Percentiles rank a stretch among this genome's conserved stretches.
Conservation (phyloP, 2,329 filamentous ascomycete genomes). For the Trichophyton simii region DNA sequence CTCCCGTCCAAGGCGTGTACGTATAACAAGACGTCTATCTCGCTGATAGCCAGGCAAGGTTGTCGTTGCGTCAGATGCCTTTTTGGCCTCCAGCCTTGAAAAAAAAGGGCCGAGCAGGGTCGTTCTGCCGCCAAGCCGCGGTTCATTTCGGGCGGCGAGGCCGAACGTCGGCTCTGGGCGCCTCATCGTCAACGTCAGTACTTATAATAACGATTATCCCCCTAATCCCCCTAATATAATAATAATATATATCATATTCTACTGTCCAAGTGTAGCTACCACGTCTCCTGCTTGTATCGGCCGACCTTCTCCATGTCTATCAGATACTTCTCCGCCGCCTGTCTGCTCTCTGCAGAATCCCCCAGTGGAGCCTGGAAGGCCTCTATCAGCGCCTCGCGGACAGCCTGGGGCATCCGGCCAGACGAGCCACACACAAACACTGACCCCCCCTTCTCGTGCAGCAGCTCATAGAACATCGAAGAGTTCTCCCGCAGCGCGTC, state of each 20-base stretch:
- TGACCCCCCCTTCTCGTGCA: constrained; percentile 40
- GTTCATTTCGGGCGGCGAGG: not conserved
- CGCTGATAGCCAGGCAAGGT: no score
- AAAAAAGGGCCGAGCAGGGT: no score
- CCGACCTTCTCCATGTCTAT: constrained; percentile 48
- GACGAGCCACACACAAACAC: constrained; percentile 44
- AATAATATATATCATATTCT: not conserved
- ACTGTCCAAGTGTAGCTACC: constrained; percentile 31
- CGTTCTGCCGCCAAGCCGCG: constrained; percentile 1
- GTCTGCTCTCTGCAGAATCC: constrained; percentile 22
- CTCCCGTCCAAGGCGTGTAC: not conserved
- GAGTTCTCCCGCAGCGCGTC: constrained; percentile 45
- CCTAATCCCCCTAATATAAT: no score
- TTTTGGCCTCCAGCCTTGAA: no score
- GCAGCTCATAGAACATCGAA: constrained; percentile 37
- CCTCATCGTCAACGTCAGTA: not conserved
- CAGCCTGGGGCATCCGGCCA: constrained; percentile 58
- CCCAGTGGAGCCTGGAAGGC: constrained; percentile 39
- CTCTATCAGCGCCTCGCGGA: constrained; percentile 54
- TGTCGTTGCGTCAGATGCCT: no score
- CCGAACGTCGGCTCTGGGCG: not conserved
- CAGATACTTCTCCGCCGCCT: constrained; percentile 45
- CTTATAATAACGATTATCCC: no score
- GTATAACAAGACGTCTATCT: no score
- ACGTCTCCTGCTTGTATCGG: constrained; percentile 57